Evolutionary conservation across 1,284 basidiomycete genomes (phyloP).

Genomic region (Hymenochaete sp.): DNA sequence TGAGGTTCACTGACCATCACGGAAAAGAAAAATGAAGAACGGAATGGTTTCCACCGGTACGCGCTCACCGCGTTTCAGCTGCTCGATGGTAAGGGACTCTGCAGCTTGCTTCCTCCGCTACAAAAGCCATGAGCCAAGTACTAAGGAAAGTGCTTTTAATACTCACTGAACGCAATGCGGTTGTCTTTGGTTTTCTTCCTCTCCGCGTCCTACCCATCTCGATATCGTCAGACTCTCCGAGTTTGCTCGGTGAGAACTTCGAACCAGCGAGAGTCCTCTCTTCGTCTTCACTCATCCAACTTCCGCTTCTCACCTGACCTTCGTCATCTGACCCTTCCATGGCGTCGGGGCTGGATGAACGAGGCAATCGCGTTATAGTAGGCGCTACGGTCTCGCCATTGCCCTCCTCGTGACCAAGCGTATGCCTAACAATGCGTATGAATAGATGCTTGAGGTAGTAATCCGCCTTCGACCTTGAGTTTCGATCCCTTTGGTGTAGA

Average conservation of each 20-base stretch:
- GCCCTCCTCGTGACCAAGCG: conserved; percentile 33
- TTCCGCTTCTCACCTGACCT: conserved; percentile 13
- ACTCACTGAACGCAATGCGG: conserved; percentile 1
- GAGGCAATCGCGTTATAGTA: conserved; percentile 30
- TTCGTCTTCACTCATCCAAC: conserved; percentile 18
- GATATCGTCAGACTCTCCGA: neutral
- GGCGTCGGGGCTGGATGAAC: conserved; percentile 35
- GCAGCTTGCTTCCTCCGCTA: conserved; percentile 21
- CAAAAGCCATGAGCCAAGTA: neutral
- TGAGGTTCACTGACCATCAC: conserved; percentile 38
- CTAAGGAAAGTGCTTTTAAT: neutral
- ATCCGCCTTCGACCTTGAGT: conserved; percentile 57
- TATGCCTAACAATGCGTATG: conserved; percentile 54
- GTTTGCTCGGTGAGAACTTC: conserved; percentile 22
- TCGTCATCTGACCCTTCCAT: conserved; percentile 19
- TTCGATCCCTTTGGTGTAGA: conserved; percentile 41
- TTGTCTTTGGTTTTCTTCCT: too few relatives aligned
- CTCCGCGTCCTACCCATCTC: conserved; percentile 1
- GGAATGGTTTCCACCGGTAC: conserved; percentile 51
- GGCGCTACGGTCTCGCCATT: conserved; percentile 13
- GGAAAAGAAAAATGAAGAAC: conserved; percentile 55
- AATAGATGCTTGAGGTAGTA: conserved; percentile 63
- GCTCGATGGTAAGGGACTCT: conserved; percentile 33
- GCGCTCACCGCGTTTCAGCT: conserved; percentile 50
- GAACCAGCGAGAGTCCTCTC: conserved; percentile 25